Evolutionary conservation across 2,329 filamentous ascomycete species (phyloP), one percentile per base, ranked within the genome.

Genomic region (Paracamarosporium sp.): DNA sequence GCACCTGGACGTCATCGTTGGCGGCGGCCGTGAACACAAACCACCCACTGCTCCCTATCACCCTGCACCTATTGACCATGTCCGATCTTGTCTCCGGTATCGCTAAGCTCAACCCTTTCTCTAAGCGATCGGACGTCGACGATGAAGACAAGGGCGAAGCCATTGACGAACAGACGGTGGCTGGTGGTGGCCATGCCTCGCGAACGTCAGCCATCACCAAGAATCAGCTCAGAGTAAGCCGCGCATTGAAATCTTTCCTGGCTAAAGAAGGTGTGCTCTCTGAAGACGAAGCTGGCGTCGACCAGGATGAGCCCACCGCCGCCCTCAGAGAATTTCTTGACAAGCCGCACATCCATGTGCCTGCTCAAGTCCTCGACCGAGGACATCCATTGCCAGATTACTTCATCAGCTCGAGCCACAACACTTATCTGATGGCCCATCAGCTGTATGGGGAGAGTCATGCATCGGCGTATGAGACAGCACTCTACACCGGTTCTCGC

Each of bases 331-430:
- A 78, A 2, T 75, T 90, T 15, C 78, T 90, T 6, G 79, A 83
- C 59, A 83, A 81, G 62, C 81, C 84, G 30, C 85, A 89, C 72
- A 82, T 88, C 65, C 68, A 79, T 35, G 84, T 89, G 1, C 87
- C 88, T 0, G 59, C 72, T 2, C 75, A 82, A 52, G 73, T 88
- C 12, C 81, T 82, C 8, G 85, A 89, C 66, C 79, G 85, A 55
- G 85, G 82, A 11, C 80, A 86, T 61, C 84, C 88, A 1, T 76
- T 91, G 22, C 84, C 88, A 1, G 87, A 90, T 62, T 91, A 91
- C 74, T 91, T 87, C 68, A 86, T 91, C 76, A 89, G 86, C 74
- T 90, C 87, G 4, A 89, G 86, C 62, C 89, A 91, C 77, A 91
- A 91, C 74, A 91, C 89, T 0, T 91, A 91, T 66, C 79, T 91